Percentiles rank a stretch among this genome's conserved stretches.
Evolutionary conservation across 352 stramenopile species (phyloP).

Genomic region (Pythium insidiosum): DNA sequence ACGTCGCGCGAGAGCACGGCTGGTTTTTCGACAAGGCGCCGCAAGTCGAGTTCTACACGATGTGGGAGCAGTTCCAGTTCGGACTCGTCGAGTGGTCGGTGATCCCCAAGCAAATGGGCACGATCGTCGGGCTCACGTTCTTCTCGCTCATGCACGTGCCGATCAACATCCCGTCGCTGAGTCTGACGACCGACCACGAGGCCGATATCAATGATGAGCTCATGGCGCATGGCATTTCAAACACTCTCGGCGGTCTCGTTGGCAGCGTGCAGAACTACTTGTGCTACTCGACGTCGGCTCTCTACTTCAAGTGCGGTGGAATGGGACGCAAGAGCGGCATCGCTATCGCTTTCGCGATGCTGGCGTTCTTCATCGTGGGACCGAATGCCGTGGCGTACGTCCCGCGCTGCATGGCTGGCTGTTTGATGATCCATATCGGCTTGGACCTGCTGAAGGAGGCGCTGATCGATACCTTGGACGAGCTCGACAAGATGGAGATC

Average conservation of each 20-base stretch:
- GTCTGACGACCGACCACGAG: slow-evolving; percentile 78
- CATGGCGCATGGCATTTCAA: slow-evolving; percentile 89
- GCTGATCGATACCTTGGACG: slow-evolving; percentile 81
- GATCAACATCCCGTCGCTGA: slow-evolving; percentile 92
- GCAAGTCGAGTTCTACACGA: slow-evolving; percentile 57
- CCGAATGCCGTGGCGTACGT: slow-evolving; percentile 81
- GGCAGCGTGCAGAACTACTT: slow-evolving; percentile 91
- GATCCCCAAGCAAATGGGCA: slow-evolving; percentile 67
- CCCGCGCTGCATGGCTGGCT: slow-evolving; percentile 90
- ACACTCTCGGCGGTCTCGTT: slow-evolving; percentile 76
- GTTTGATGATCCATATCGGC: slow-evolving; percentile 88
- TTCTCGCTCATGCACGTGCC: slow-evolving; percentile 95
- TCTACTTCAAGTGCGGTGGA: slow-evolving; percentile 88
- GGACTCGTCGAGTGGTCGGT: slow-evolving; percentile 53
- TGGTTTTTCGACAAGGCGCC: slow-evolving; percentile 75
- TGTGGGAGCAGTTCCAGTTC: slow-evolving; percentile 75
- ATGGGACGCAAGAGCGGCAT: slow-evolving; percentile 53
- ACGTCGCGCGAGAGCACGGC: slow-evolving; percentile 47
- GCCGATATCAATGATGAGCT: slow-evolving; percentile 92
- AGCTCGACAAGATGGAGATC: slow-evolving; percentile 88
- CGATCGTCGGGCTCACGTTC: slow-evolving; percentile 81
- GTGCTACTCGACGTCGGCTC: slow-evolving; percentile 77
- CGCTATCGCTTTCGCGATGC: slow-evolving; percentile 55
- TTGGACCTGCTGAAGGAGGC: slow-evolving; percentile 87
- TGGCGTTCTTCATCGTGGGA: slow-evolving; percentile 86